Base-by-base conservation (phyloP, 2,329 filamentous ascomycete species). In the Diaporthe batatas region DNA sequence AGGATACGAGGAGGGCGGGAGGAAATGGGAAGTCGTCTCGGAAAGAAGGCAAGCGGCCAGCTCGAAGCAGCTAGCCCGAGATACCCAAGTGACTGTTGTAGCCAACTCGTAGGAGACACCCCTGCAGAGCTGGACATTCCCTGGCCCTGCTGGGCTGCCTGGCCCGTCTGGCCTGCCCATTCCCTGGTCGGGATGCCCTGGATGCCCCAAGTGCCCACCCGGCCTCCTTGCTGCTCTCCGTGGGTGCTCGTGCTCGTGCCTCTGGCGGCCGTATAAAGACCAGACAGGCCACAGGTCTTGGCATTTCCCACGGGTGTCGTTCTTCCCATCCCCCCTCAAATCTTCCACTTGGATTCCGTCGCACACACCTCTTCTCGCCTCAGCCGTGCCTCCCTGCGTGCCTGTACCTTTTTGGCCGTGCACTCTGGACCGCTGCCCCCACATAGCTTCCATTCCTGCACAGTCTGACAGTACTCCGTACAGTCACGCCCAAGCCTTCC, bases 41-140 rank as follows among this genome's bases (percentile, higher is more conserved):
- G 59, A 65, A 49, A 65, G 29, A 65, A 51, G 59, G 21, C 59
- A 65, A 65, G 59, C 59, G 59, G 36, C 42, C 21, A n/a, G 6
- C 59, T 65, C 44, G 44, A 65, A 51, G 42, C 59, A 65, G 59
- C 59, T 65, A 65, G 59, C 18, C 25, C 29, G 32, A 47, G 59
- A 47, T 25, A 42, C n/a, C 36, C 12, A 39, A 3, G 7, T 25
- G 34, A 25, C 36, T 39, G 36, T 39, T 39, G 36, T 39, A n/a
- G n/a, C n/a, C n/a, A n/a, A n/a, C n/a, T n/a, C n/a, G n/a, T n/a
- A 25, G 57, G 57, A 59, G 42, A 2, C 18, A 23, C 59, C 42
- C 25, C 42, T 49, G 42, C 59, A 32, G 16, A 21, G 58, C 58
- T 47, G 58, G 58, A n/a, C 36, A 39, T 39, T 39, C 36, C 36